These are phyloP conservation scores for Cylindricascospora bacillispora DNA, from an alignment of 1,139 yeast species.

Conservation along the genomic window DNA sequence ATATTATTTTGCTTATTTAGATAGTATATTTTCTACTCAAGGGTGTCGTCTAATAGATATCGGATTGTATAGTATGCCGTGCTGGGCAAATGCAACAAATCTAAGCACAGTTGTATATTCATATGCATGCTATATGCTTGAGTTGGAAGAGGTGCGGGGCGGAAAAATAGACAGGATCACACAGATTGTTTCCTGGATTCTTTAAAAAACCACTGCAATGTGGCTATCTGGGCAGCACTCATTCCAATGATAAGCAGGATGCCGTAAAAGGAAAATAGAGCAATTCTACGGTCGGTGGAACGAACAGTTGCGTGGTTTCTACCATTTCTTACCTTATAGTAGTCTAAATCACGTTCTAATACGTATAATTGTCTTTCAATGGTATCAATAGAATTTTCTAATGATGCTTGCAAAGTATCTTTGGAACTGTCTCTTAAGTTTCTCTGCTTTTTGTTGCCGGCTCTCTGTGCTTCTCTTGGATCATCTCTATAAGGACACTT, in stretches of 20 bases:
- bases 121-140: too few relatives aligned
- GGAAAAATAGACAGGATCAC: too few relatives aligned
- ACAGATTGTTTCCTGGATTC: slow-evolving; percentile 75
- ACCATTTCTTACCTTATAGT: slow-evolving; percentile 84
- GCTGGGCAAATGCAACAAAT: too few relatives aligned
- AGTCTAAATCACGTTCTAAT: slow-evolving; percentile 54
- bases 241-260: slow-evolving; percentile 71
- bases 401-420: slow-evolving; percentile 44
- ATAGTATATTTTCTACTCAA: too few relatives aligned
- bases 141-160: too few relatives aligned
- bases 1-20: too few relatives aligned
- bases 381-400: slow-evolving; percentile 36
- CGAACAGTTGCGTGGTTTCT: slow-evolving; percentile 86
- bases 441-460: slow-evolving; percentile 19
- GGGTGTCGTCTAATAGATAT: too few relatives aligned
- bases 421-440: slow-evolving; percentile 7
- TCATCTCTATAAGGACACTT: slow-evolving; percentile 38
- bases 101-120: too few relatives aligned
- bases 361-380: slow-evolving; percentile 60
- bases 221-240: slow-evolving; percentile 72
- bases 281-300: slow-evolving; percentile 78
- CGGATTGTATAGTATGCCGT: too few relatives aligned
- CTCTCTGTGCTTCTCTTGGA: slow-evolving; percentile 57
- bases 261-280: slow-evolving; percentile 73
- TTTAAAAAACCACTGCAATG: slow-evolving; percentile 79